Evolutionary conservation across 108 stramenopile species (phyloP).

Genomic region (Skeletonema grethae): DNA sequence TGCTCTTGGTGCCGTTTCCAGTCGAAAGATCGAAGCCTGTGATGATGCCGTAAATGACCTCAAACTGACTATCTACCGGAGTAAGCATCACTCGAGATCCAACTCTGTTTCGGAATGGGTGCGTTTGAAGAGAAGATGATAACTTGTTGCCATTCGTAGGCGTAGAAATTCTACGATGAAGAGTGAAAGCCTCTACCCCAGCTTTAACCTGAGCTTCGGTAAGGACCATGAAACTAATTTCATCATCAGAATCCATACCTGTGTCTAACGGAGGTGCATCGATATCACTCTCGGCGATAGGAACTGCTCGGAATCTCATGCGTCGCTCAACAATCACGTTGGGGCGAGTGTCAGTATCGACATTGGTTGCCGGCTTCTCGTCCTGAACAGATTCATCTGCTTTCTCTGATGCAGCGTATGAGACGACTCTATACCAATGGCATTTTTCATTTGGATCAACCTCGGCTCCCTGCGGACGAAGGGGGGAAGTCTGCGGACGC

Average conservation of each 20-base stretch:
- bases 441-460: conserved; percentile 43
- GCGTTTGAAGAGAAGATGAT: conserved; percentile 12
- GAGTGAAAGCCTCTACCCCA: conserved; percentile 71
- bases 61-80: conserved; percentile 13
- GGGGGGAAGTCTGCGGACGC: conserved; percentile 18
- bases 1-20: conserved; percentile 8
- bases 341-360: conserved; percentile 16
- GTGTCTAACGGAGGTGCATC: conserved; percentile 1
- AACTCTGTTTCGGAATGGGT: conserved; percentile 53
- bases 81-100: conserved; percentile 33
- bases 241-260: conserved; percentile 26
- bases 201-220: conserved; percentile 84
- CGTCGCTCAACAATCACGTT: conserved; percentile 62
- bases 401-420: conserved; percentile 57
- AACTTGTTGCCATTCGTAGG: background rate
- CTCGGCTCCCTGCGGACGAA: conserved; percentile 13
- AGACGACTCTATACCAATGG: conserved; percentile 65
- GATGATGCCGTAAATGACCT: conserved; percentile 40
- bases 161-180: conserved; percentile 34
- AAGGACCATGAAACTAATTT: conserved; percentile 53
- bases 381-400: conserved; percentile 40
- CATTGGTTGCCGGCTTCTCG: conserved; percentile 18
- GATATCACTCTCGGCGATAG: conserved; percentile 32
- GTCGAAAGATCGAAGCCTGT: conserved; percentile 32
- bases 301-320: conserved; percentile 69